Evolutionary conservation across 2,329 filamentous ascomycete species (phyloP).

Genomic region (Ceratocystis cubensis): DNA sequence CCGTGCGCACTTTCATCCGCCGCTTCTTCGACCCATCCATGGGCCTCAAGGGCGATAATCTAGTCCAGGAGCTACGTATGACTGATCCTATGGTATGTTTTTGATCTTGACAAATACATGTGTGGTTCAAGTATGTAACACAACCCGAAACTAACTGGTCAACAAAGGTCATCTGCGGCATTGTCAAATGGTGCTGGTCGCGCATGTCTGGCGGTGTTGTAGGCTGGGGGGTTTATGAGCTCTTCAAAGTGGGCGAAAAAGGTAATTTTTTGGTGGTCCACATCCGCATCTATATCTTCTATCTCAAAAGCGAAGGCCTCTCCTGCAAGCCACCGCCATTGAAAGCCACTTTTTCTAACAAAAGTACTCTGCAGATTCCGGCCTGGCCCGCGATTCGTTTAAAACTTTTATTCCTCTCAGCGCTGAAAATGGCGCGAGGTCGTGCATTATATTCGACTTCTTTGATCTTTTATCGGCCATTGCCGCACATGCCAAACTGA

Average conservation of each 20-base stretch:
- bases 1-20: slow-evolving; percentile 80
- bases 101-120: neutral
- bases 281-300: neutral
- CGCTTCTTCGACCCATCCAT: slow-evolving; percentile 72
- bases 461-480: slow-evolving; percentile 87
- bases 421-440: slow-evolving; percentile 72
- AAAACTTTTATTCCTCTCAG: slow-evolving; percentile 92
- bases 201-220: slow-evolving; percentile 82
- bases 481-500: slow-evolving; percentile 83
- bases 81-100: slow-evolving; percentile 73
- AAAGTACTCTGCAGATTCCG: slow-evolving; percentile 53
- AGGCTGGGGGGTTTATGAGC: slow-evolving; percentile 92
- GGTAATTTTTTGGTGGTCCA: slow-evolving; percentile 43
- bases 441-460: slow-evolving; percentile 87
- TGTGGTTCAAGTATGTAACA: neutral
- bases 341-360: neutral
- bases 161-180: slow-evolving; percentile 71
- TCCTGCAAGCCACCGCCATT: neutral
- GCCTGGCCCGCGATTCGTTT: slow-evolving; percentile 84
- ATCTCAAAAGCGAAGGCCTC: neutral
- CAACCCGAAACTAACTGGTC: neutral
- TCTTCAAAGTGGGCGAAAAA: slow-evolving; percentile 88
- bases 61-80: slow-evolving; percentile 79
- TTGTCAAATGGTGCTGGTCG: slow-evolving; percentile 98
- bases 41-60: slow-evolving; percentile 51